Conservation (phyloP, 306 rosid species). For the Canavalia gladiata region DNA sequence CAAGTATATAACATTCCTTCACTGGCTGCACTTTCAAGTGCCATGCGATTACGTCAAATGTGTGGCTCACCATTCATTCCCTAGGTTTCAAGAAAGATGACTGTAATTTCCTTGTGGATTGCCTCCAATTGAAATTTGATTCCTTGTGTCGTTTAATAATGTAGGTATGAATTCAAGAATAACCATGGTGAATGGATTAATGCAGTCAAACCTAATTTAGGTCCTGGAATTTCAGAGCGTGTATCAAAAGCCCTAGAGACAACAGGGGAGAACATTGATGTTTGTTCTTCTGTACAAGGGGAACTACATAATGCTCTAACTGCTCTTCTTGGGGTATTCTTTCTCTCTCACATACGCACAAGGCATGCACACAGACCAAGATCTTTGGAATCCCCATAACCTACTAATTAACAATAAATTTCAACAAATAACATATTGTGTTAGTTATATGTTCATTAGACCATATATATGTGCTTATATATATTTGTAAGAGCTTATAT, state of each 20-base stretch:
- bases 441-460: background rate
- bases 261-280: slow-evolving; percentile 63
- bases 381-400: background rate
- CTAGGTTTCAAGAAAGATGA: slow-evolving; percentile 23
- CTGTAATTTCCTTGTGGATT: slow-evolving; percentile 18
- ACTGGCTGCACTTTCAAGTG: slow-evolving; percentile 82
- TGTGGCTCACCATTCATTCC: slow-evolving; percentile 45
- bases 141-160: slow-evolving; percentile 14
- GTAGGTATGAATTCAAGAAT: slow-evolving; percentile 83
- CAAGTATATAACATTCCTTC: slow-evolving; percentile 72
- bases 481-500: too few species aligned
- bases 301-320: slow-evolving; percentile 75
- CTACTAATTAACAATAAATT: background rate
- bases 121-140: slow-evolving; percentile 17
- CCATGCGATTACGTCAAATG: slow-evolving; percentile 79
- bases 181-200: slow-evolving; percentile 85
- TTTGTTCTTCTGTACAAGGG: slow-evolving; percentile 58
- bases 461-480: background rate
- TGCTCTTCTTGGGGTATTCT: slow-evolving; percentile 85
- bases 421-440: background rate
- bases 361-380: background rate
- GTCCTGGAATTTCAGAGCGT: slow-evolving; percentile 87
- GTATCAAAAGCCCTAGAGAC: slow-evolving; percentile 65
- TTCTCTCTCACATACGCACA: slow-evolving; percentile 29
- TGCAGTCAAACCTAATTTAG: slow-evolving; percentile 72